Percentiles rank a stretch among this genome's conserved stretches.
These are phyloP conservation scores for Chaetomium globosum DNA, from an alignment of 2,329 filamentous ascomycete species.

Conservation along the genomic window DNA sequence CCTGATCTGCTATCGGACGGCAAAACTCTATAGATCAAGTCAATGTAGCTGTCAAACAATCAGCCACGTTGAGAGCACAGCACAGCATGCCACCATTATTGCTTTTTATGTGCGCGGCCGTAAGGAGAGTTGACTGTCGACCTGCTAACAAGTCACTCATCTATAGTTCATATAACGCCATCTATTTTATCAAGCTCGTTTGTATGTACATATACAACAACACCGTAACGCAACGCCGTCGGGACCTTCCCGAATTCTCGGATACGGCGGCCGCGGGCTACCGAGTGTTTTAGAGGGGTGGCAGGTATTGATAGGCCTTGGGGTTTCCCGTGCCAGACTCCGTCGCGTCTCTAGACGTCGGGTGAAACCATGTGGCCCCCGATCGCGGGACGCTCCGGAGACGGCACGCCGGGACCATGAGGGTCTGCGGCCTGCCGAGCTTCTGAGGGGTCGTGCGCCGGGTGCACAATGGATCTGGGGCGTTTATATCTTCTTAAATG, in stretches of 20 bases:
- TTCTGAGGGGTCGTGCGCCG: background rate
- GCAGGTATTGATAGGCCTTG: background rate
- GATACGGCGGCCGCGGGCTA: too few relatives aligned
- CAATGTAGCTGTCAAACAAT: background rate
- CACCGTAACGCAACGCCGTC: too few relatives aligned
- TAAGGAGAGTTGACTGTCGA: background rate
- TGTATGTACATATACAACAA: too few relatives aligned
- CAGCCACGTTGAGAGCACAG: background rate
- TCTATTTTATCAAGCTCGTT: too few relatives aligned
- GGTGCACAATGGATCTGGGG: background rate
- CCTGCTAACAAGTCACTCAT: too few relatives aligned
- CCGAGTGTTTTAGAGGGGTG: background rate
- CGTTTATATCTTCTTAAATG: background rate
- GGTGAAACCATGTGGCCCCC: slow-evolving; percentile 6
- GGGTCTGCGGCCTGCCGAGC: background rate
- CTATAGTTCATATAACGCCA: too few relatives aligned
- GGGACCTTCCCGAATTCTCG: too few relatives aligned
- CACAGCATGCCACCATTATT: background rate
- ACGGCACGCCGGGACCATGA: background rate
- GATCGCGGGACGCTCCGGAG: background rate
- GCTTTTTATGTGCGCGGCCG: background rate
- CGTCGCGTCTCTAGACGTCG: background rate
- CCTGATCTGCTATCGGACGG: background rate
- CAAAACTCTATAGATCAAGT: background rate
- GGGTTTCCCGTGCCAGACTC: background rate